phyloP scores from a whole-genome alignment of 2,329 filamentous ascomycete species.

The Pseudocercospora pini-densiflorae region DNA sequence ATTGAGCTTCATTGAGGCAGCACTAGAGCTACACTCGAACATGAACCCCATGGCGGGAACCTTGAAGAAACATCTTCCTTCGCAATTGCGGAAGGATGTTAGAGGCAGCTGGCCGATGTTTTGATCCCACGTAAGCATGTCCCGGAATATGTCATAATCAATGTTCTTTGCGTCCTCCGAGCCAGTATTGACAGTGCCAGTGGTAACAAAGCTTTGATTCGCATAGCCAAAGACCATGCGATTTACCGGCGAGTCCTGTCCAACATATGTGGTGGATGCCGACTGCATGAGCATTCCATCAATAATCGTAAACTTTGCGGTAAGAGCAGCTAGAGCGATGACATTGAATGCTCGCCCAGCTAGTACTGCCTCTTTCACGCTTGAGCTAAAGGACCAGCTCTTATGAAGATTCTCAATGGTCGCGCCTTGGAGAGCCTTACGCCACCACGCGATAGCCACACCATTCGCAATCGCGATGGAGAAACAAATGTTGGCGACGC shows the following conservation, averaged over 20 bases:
- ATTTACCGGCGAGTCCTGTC: neutral
- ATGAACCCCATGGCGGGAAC: slow-evolving; percentile 26
- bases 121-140: neutral
- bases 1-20: neutral
- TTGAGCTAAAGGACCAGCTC: slow-evolving; percentile 32
- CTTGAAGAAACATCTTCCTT: slow-evolving; percentile 21
- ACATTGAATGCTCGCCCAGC: slow-evolving; percentile 32
- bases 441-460: too few relatives aligned
- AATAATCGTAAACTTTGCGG: slow-evolving; percentile 25
- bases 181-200: neutral
- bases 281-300: slow-evolving; percentile 9
- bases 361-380: slow-evolving; percentile 25
- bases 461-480: neutral
- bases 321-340: slow-evolving; percentile 33
- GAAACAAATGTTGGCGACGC: too few relatives aligned
- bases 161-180: neutral
- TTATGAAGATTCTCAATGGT: slow-evolving; percentile 32
- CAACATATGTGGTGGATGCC: neutral
- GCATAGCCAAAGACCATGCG: too few relatives aligned
- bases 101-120: neutral
- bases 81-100: slow-evolving; percentile 6
- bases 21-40: slow-evolving; percentile 22
- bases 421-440: slow-evolving; percentile 27
- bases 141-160: neutral
- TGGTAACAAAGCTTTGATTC: neutral